These are phyloP conservation scores for Tylopilus felleus DNA, from an alignment of 768 basidiomycete species.

Conservation along the genomic window DNA sequence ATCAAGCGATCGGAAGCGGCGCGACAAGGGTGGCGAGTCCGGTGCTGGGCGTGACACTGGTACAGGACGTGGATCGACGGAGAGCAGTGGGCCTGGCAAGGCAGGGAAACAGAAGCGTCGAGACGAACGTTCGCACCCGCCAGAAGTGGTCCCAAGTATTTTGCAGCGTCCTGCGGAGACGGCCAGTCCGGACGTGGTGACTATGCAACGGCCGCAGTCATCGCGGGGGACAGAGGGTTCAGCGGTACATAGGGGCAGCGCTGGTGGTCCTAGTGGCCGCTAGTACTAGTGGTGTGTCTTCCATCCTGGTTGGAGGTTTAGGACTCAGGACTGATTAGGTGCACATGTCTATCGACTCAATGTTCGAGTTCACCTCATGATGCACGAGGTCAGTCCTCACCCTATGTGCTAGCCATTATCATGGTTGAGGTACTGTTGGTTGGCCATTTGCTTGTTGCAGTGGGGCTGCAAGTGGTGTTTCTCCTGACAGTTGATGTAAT, in stretches of 20 bases:
- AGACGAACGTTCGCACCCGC: slow-evolving; percentile 3
- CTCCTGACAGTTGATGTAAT: too few relatives aligned
- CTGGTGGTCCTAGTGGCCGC: too few relatives aligned
- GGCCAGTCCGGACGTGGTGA: slow-evolving; percentile 7
- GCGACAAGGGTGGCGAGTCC: slow-evolving; percentile 30
- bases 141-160: slow-evolving; percentile 17
- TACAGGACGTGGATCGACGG: neutral
- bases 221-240: slow-evolving; percentile 4
- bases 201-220: slow-evolving; percentile 12
- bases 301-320: neutral
- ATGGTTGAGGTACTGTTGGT: too few relatives aligned
- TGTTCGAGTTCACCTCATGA: too few relatives aligned
- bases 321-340: too few relatives aligned
- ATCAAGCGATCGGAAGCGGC: neutral
- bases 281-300: neutral
- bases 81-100: neutral
- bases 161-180: slow-evolving; percentile 25
- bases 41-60: too few relatives aligned
- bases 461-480: too few relatives aligned
- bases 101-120: slow-evolving; percentile 19
- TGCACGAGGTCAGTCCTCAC: too few relatives aligned
- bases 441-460: too few relatives aligned
- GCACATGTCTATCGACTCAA: too few relatives aligned
- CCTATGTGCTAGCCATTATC: neutral
- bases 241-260: neutral